Evolutionary conservation across 164 flowering plant genomes (phyloP), one percentile per base, ranked within the genome.

Genomic region (Taxillus chinensis): DNA sequence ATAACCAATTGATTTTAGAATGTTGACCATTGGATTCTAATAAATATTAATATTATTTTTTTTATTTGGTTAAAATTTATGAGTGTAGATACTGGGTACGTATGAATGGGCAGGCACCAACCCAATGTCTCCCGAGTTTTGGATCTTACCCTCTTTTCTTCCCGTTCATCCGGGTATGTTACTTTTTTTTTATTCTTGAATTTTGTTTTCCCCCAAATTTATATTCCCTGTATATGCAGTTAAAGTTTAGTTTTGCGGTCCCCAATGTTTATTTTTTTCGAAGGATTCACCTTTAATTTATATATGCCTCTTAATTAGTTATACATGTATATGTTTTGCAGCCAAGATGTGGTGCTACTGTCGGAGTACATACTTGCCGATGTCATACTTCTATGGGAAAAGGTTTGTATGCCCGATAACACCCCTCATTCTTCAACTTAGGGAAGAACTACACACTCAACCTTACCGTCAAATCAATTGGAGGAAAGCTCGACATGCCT

Each of bases 371-470:
- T 81, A 77, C 70, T 70, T 81, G 81, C 82, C 85, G 14, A 73
- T 80, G 80, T 80, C 84, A 3, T 80, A 80, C 50, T 68, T 76
- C 13, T 76, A 77, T 54, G 85, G 85, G 4, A 81, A 77, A 46
- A 67, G 61, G 14, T 70, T 54, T 39, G 70, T 65, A 10, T 74
- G 67, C 5, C 65, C 74, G 2, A 49, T 73, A 41, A 76, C 79
- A 0, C 69, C 62, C 14, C 72, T 73, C 5, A 70, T 73, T 53
- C 42, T 59, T 42, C 52, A 67, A 10, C 60, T 76, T 3, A 62
- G 79, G 14, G 45, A 73, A 11, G 79, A 76, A 62, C 70, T 76
- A 12, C 65, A 67, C 38, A 50, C 58, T 16, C 67, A 70, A n/a
- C 77, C 77, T 6, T 76, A 73, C 54, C 56, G 68, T 46, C 52